Evolutionary conservation across 768 basidiomycete species (phyloP).

Genomic region (Hericium rajendrae): DNA sequence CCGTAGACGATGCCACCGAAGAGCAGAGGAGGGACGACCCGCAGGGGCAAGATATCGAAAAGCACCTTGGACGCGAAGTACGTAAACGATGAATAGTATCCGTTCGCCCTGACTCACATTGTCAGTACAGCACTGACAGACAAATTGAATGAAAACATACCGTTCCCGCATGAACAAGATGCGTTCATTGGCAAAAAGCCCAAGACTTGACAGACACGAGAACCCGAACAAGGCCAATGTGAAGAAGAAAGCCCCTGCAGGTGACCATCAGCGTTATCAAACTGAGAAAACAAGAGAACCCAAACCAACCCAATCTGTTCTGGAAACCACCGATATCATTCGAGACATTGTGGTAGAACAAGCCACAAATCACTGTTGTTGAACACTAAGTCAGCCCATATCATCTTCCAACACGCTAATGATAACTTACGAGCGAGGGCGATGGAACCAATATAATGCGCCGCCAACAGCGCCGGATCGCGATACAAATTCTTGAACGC

Average conservation of each 20-base stretch:
- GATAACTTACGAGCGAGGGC: constrained; percentile 64
- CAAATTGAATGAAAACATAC: constrained; percentile 29
- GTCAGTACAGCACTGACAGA: background rate
- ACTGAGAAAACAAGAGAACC: background rate
- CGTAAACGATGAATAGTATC: constrained; percentile 94
- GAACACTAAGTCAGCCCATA: constrained; percentile 2
- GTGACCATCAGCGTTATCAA: background rate
- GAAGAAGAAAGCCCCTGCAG: constrained; percentile 88
- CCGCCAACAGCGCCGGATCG: constrained; percentile 82
- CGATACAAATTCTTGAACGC: constrained; percentile 98
- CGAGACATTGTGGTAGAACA: constrained; percentile 84
- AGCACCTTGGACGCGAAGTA: constrained; percentile 96
- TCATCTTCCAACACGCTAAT: background rate
- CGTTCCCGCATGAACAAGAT: constrained; percentile 98
- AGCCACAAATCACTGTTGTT: constrained; percentile 77
- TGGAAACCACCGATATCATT: constrained; percentile 98
- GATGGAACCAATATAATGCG: constrained; percentile 85
- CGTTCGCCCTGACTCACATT: constrained; percentile 61
- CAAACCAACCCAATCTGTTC: constrained; percentile 67
- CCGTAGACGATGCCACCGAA: constrained; percentile 95
- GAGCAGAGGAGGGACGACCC: constrained; percentile 89
- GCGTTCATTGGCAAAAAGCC: constrained; percentile 90
- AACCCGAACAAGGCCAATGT: constrained; percentile 95
- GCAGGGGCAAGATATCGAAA: constrained; percentile 91
- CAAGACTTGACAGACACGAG: constrained; percentile 89